Base-by-base conservation (phyloP, 257 asterid genomes). In the Lavandula angustifolia region DNA sequence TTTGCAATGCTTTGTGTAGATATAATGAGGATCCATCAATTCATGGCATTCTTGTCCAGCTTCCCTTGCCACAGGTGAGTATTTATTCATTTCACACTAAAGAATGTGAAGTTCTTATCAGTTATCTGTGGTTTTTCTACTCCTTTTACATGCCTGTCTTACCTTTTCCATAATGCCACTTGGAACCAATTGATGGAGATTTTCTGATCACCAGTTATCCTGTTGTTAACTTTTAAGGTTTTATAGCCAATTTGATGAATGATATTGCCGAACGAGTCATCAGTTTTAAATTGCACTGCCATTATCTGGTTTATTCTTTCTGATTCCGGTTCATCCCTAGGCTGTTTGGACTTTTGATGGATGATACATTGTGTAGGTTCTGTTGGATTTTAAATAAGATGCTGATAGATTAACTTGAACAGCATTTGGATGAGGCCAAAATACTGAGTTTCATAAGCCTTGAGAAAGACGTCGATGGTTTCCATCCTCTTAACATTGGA, bases 1-100 rank as follows among this genome's bases (percentile, higher is more conserved):
- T 92, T 56, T 83, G 82, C 66, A 51, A 72, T 74, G 87, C 80
- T 60, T 71, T 89, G 81, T 55, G 67, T 62, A 70, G 76, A 53
- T 87, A 74, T 73, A 87, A 86, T 60, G 78, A 80, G 73, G 87
- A 89, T 73, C 80, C 88, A 62, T 82, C 87, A 16, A 65, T 89
- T 71, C 95, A 92, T 69, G 98, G 96, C 60, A 75, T 89, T 70
- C 74, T 92, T 61, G 85, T 89, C 70, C 98, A 92, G 87, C 96
- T 92, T 79, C 98, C 98, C 64, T 77, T 92, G 77, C 96, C 98
- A 51, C 84, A 79, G 86, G 96, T 89, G 73, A 77, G 22, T 57
- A 53, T 63, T 66, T 64, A 27, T 73, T 61, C 51, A 64, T 9
- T 63, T 50, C 58, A 32, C 31, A 34, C 13, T 6, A 54, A 58